phyloP scores from a whole-genome alignment of 371 early-diverging fungal genomes.

The Lichtheimia hyalospora region DNA sequence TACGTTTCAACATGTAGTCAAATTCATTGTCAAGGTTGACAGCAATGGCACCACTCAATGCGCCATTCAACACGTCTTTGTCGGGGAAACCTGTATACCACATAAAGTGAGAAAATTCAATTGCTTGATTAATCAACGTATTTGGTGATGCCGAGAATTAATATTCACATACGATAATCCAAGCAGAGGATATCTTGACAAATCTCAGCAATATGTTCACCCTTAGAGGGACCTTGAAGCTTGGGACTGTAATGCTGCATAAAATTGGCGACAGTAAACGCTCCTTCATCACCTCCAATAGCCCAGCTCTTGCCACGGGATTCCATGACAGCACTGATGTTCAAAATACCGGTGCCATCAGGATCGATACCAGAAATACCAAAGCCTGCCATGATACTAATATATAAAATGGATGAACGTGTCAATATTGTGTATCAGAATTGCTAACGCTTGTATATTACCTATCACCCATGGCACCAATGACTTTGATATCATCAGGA shows the following conservation, averaged over 20 bases:
- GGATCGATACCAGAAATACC: conserved; percentile 24
- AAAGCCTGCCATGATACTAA: conserved; percentile 47
- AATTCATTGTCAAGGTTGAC: conserved; percentile 31
- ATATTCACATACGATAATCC: too few relatives aligned
- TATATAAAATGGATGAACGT: too few relatives aligned
- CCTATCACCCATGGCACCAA: conserved; percentile 32
- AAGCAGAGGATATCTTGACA: conserved; percentile 3
- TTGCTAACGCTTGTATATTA: background rate
- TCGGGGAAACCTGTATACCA: background rate
- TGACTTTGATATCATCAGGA: conserved; percentile 28
- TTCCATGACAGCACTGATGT: conserved; percentile 25
- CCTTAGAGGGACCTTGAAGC: conserved; percentile 33
- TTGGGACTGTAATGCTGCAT: conserved; percentile 34
- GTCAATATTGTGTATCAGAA: too few relatives aligned
- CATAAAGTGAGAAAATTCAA: too few relatives aligned
- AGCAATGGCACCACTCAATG: conserved; percentile 40
- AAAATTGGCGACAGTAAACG: conserved; percentile 37
- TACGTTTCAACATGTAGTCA: conserved; percentile 36
- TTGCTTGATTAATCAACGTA: too few relatives aligned
- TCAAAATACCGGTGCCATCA: conserved; percentile 18
- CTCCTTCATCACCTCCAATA: conserved; percentile 41
- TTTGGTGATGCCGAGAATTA: too few relatives aligned
- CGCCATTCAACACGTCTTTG: conserved; percentile 27
- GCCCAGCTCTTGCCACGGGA: conserved; percentile 48
- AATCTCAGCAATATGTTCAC: conserved; percentile 8